Base-by-base conservation (phyloP, 2,329 filamentous ascomycete genomes). In the Diaporthe sp. region DNA sequence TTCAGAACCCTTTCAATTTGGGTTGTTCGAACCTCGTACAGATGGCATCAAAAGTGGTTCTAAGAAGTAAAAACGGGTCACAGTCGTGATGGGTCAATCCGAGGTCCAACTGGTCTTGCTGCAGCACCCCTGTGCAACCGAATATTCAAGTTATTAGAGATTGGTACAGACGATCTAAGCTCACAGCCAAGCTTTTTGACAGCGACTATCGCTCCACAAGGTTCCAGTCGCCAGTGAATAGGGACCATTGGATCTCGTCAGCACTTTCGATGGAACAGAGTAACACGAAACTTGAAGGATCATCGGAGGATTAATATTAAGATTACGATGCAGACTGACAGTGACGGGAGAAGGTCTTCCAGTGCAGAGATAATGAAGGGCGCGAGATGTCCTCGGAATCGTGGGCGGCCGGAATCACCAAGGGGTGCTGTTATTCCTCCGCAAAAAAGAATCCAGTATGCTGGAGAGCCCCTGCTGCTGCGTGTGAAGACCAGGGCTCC, bases 381-480 rank as follows among this genome's bases (percentile, higher is more conserved):
- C 15, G 4, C 13, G 9, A 28, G 15, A 39, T n/a, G 8, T 25
- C 49, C 34, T 55, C 65, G 65, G 65, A 53, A 70, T 34, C 10
- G 49, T 55, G 65, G 65, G 19, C 49, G 19, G 13, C 65, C 65
- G 65, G 65, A 68, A 68, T 68, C 49, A 68, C 17, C 22, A 17
- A 68, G 49, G 65, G 65, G 46, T 53, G 22, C 22, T 17, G 31
- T 25, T 34, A 55, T 46, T 53, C 31, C 39, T 34, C 65, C 46
- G 31, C 46, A 3, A 44, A 42, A 28, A 25, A 19, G 28, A 31
- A n/a, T 25, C 55, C 72, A 37, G 62, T 1, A n/a, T 46, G 51
- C 49, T 49, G 61, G 51, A 58, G n/a, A 62, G 42, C 65, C 73
- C 73, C 62, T 74, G 62, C 65, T 55, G 70, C 34, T 7, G 72